Percentiles rank a stretch among this genome's conserved stretches.
phyloP scores from a whole-genome alignment of 2,329 filamentous ascomycete species.

The Penicillium occitanis region DNA sequence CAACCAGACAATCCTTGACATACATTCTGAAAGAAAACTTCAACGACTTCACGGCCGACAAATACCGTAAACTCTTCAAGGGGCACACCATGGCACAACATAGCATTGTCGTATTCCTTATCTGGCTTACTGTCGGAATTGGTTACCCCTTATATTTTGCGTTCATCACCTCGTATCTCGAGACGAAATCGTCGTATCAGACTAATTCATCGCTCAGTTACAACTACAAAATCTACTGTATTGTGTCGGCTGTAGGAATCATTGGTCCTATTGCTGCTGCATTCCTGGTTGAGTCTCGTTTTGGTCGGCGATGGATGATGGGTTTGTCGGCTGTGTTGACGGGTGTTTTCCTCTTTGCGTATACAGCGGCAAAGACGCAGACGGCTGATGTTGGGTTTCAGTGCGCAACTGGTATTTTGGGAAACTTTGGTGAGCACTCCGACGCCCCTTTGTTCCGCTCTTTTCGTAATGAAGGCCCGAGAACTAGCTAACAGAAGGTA shows the following conservation, averaged over 20 bases:
- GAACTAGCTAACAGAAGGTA: not conserved
- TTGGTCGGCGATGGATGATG: constrained; percentile 50
- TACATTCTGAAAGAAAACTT: constrained; percentile 23
- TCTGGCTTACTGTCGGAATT: constrained; percentile 50
- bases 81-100: constrained; percentile 29
- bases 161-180: constrained; percentile 50
- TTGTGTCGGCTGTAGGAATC: not conserved
- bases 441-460: not conserved
- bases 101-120: constrained; percentile 41
- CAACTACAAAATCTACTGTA: not conserved
- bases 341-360: constrained; percentile 50
- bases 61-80: constrained; percentile 33
- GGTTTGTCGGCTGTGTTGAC: constrained; percentile 46
- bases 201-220: not conserved
- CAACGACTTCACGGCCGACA: constrained; percentile 29
- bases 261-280: constrained; percentile 45
- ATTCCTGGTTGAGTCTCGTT: constrained; percentile 43
- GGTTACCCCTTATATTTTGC: constrained; percentile 51
- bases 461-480: not conserved
- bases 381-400: constrained; percentile 35
- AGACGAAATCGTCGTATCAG: constrained; percentile 31
- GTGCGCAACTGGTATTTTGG: constrained; percentile 41
- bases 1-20: not conserved
- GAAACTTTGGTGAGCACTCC: not conserved
- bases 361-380: constrained; percentile 44